Base-by-base conservation (phyloP, 768 basidiomycete genomes). In the Trametes meyenii region DNA sequence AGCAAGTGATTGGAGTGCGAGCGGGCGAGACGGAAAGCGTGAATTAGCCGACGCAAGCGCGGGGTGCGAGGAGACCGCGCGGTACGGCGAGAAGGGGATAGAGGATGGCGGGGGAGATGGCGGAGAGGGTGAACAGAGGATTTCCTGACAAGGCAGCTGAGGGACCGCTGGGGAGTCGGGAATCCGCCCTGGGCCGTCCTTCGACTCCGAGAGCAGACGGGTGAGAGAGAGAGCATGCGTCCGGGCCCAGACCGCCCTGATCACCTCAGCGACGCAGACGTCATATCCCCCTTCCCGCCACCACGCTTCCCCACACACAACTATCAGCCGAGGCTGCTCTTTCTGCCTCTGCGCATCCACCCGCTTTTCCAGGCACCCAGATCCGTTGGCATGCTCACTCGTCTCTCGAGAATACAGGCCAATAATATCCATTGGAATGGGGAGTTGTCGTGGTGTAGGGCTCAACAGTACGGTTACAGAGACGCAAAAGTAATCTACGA, bases 381-480 rank as follows among this genome's bases (percentile, higher is more conserved):
- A 2, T 16, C 51, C 39, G 1, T 45, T 21, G 17, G n/a, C 26
- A 19, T 5, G 5, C 26, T 29, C 40, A 16, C 24, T n/a, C n/a
- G n/a, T 33, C 36, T 5, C 16, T 42, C 39, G 46, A 10, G n/a
- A n/a, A n/a, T 58, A 55, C 60, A 61, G 19, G 49, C 23, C 55
- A 52, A 58, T 51, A 55, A 58, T 48, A 59, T 63, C 65, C 62
- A 63, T 66, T 66, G 19, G 55, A 45, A n/a, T 19, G 51, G 38
- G 61, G 58, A 24, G 59, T 48, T 39, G 52, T 26, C 26, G 26
- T 39, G 55, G 35, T 57, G 49, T 58, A 60, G 16, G 55, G 19
- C 10, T 55, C 29, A 26, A 57, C 60, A 62, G 40, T 62, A 66
- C 40, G 48, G 58, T 62, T 64, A 64, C 62, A 64, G 36, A 39